A percentile compares a stretch with the other conserved stretches of the same genome.
phyloP scores from a whole-genome alignment of 257 asterid genomes.

The Agastache rugosa region DNA sequence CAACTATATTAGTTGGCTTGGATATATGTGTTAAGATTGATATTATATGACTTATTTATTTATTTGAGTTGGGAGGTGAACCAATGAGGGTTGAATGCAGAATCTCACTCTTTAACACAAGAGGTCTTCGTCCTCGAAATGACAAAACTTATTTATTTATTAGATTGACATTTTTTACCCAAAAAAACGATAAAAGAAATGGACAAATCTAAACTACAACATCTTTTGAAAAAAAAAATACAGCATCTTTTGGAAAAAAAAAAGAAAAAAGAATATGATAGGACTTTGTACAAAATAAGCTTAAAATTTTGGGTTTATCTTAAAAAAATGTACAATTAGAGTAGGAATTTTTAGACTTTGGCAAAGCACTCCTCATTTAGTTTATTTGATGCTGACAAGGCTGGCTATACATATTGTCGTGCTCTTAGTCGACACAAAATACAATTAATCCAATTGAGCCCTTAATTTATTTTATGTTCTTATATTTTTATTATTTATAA shows the following conservation, averaged over 20 bases:
- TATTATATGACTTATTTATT: no score
- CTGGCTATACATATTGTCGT: constrained; percentile 17
- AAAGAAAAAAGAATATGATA: not conserved
- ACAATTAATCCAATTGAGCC: not conserved
- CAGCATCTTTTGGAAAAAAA: no score
- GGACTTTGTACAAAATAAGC: not conserved
- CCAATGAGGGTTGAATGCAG: no score
- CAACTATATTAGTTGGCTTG: not conserved
- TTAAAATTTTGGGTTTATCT: not conserved
- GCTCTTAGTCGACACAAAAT: constrained; percentile 28
- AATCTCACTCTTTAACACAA: no score
- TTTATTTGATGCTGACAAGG: constrained; percentile 26
- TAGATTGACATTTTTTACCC: no score
- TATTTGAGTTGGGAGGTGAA: no score
- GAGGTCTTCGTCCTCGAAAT: no score
- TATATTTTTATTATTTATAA: not conserved
- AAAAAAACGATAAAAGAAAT: not conserved
- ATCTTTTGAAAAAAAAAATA: not conserved
- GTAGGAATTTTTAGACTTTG: not conserved
- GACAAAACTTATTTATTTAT: no score
- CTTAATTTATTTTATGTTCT: not conserved
- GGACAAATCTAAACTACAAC: not conserved
- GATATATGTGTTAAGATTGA: not conserved
- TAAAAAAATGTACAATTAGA: not conserved
- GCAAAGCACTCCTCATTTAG: not conserved